phyloP scores from a whole-genome alignment of 1,284 basidiomycete species.

The Exobasidium cylindrosporum region DNA sequence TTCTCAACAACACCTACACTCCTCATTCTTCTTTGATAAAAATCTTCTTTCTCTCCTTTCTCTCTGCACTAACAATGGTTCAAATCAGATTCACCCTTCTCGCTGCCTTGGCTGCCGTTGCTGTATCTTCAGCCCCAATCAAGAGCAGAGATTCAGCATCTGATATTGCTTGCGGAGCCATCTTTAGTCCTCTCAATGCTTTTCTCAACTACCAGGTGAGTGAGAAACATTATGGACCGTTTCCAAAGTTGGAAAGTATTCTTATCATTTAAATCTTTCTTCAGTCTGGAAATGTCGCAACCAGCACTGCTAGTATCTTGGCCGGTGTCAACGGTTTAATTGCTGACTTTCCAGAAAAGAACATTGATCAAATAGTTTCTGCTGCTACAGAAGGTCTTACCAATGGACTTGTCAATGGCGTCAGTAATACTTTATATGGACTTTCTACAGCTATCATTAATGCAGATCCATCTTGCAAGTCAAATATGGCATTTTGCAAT shows the following conservation, averaged over 20 bases:
- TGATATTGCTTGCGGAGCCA: background rate
- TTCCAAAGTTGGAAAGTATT: background rate
- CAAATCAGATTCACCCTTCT: no score
- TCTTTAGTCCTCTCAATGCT: background rate
- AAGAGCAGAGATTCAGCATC: background rate
- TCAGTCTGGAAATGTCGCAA: background rate
- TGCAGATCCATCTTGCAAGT: background rate
- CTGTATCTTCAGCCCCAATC: background rate
- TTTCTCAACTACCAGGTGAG: conserved; percentile 1
- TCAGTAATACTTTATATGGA: background rate
- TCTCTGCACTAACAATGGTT: no score
- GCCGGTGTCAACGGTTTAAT: background rate
- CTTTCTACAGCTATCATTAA: background rate
- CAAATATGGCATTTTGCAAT: background rate
- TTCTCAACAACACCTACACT: no score
- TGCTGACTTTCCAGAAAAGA: background rate
- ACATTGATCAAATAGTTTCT: background rate
- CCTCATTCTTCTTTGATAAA: no score
- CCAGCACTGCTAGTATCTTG: background rate
- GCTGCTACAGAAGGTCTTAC: background rate
- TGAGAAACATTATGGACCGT: background rate
- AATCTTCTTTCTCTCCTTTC: no score
- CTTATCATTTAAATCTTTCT: background rate
- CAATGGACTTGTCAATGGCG: background rate
- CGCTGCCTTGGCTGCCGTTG: no score